Base-by-base conservation (phyloP, 1,284 basidiomycete species). In the Rhizoctonia solani region DNA sequence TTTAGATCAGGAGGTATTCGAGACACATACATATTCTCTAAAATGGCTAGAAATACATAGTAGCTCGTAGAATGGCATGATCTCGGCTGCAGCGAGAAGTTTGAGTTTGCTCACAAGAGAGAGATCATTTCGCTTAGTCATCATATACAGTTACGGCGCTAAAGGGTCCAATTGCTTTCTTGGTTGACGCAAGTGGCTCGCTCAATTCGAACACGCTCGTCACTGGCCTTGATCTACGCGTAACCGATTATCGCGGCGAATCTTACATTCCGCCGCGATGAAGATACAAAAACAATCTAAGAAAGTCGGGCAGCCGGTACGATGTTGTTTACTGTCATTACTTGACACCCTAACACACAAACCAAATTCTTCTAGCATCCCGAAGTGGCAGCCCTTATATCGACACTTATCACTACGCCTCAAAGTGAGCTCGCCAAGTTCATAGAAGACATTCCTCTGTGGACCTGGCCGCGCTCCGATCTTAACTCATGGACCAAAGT, bases 401-500 rank as follows among this genome's bases (percentile, higher is more conserved):
- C 80, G 66, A 88, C 82, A 72, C 81, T 92, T n/a, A 73, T 85
- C 52, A 81, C 81, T 69, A 87, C 86, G 3, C 79, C 85, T 4
- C 85, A 85, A 67, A 84, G 90, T 56, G 84, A 89, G 72, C 79
- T 93, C 19, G 78, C 86, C 1, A 79, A 84, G 67, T 82, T 86
- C 68, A 81, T 94, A 52, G 78, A 82, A 47, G 77, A 83, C 71
- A 87, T 92, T 72, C 85, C 88, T 72, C 77, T 81, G 16, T 99
- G 97, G 97, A 89, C 86, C 77, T 99, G 93, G 90, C 93, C 95
- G 29, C 86, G 97, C 71, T 96, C 95, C 68, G 97, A 99, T 81
- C 84, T 99, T 69, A 94, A 98, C 79, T 89, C 92, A 68, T 99
- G 97, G 97, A 89, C 93, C 74, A 88, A 88, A 74, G 92, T 95